Evolutionary conservation across 305 asterid species (phyloP).

Genomic region (Fraxinus dipetala): DNA sequence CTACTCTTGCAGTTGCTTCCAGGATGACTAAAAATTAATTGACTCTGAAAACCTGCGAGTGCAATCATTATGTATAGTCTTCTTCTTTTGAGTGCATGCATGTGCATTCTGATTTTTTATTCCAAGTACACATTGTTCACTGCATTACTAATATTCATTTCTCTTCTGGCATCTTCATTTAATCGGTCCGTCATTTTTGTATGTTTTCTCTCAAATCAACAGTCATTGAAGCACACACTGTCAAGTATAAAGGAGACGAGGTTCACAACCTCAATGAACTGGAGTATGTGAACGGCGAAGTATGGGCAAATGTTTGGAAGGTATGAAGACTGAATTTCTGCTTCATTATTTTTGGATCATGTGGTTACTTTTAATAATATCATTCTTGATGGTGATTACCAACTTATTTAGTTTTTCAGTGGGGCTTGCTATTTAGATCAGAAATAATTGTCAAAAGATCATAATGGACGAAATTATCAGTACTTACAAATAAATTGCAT

Average conservation of each 20-base stretch:
- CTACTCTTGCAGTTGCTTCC: background rate
- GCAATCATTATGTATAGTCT: background rate
- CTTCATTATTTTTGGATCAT: background rate
- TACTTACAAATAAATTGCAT: background rate
- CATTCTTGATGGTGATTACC: background rate
- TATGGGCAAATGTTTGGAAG: constrained; percentile 93
- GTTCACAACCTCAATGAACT: constrained; percentile 80
- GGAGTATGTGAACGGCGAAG: constrained; percentile 83
- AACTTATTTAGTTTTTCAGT: background rate
- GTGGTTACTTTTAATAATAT: background rate
- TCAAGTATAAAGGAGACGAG: constrained; percentile 68
- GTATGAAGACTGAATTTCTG: constrained; percentile 31
- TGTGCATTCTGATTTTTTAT: background rate
- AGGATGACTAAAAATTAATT: background rate
- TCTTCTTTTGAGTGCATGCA: background rate
- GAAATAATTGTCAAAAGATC: background rate
- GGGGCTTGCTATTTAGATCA: background rate
- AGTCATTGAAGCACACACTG: constrained; percentile 55
- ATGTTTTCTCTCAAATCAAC: constrained; percentile 17
- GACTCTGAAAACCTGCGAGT: background rate
- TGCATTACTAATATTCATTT: background rate
- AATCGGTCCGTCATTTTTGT: background rate
- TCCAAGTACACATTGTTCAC: background rate
- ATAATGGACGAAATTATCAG: background rate
- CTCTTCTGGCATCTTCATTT: background rate